phyloP scores from a whole-genome alignment of 768 basidiomycete species.

The Suillus subluteus region DNA sequence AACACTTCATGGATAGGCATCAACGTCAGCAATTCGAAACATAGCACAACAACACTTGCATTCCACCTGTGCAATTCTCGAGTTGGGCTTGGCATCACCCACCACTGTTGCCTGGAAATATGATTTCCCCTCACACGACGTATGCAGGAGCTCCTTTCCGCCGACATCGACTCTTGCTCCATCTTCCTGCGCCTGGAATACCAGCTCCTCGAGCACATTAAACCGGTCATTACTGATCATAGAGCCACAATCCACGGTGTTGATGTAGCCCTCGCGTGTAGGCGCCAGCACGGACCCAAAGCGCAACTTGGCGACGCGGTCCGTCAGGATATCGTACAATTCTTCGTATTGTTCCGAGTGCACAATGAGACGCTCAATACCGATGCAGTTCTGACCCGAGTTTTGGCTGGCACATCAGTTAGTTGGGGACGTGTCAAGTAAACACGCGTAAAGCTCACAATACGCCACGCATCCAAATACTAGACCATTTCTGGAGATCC shows the following conservation, averaged over 20 bases:
- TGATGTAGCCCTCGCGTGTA: constrained; percentile 67
- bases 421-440: constrained; percentile 1
- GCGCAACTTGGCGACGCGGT: constrained; percentile 72
- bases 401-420: constrained; percentile 65
- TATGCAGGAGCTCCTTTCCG: constrained; percentile 67
- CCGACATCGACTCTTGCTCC: constrained; percentile 71
- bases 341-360: constrained; percentile 78
- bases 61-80: constrained; percentile 82
- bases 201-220: constrained; percentile 64
- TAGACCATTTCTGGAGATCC: constrained; percentile 77
- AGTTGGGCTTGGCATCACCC: constrained; percentile 69
- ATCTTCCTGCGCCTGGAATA: constrained; percentile 64
- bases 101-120: constrained; percentile 91
- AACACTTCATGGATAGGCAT: constrained; percentile 64
- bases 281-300: constrained; percentile 74
- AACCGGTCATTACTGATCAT: constrained; percentile 85
- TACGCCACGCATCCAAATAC: constrained; percentile 87
- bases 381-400: constrained; percentile 95
- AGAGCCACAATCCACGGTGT: constrained; percentile 81
- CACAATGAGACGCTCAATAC: constrained; percentile 91
- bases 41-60: constrained; percentile 47
- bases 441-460: constrained; percentile 62
- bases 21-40: constrained; percentile 16
- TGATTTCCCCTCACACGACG: constrained; percentile 68
- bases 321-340: constrained; percentile 64